Base-by-base conservation (phyloP, 2,329 filamentous ascomycete genomes). In the Claviceps paspali region DNA sequence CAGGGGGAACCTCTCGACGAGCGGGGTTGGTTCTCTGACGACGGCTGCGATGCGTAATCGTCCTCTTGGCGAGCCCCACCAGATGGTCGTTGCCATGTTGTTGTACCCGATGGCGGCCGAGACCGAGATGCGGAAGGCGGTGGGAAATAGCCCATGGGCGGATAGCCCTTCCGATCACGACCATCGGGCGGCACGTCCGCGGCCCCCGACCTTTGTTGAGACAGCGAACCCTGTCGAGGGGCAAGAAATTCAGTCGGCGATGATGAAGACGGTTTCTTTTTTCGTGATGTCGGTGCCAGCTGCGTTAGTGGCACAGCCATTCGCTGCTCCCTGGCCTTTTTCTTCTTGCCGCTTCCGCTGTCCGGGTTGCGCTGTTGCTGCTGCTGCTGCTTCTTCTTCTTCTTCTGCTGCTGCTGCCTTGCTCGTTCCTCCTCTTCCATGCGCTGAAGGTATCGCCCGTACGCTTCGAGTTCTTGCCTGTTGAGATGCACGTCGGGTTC, bases 401-500 rank as follows among this genome's bases (percentile, higher is more conserved):
- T 27, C 12, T 27, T n/a, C 26, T 27, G 2, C 12, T 26, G 5
- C 9, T 28, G 3, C 12, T 21, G 70, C 41, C 64, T 65, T 52
- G 78, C 76, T 62, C 67, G 81, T 60, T 88, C 82, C 29, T 60
- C 55, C 36, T 64, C 60, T 24, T 64, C 63, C 48, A 76, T 61
- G 40, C 78, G 73, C 53, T 76, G 73, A 43, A 71, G 63, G 49
- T 70, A 67, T 44, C 76, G 73, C 52, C 88, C 80, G 47, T 93
- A 67, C 33, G 85, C 86, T 43, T 79, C 80, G 48, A 94, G 65
- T 56, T 95, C 87, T 38, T 81, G 76, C 50, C 78, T 73, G 47
- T 72, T 85, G 44, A 96, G 69, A 53, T 79, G 81, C 39, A 95
- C 83, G 40, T 92, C 82, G 31, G 70, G 66, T 56, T 79, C 80